Base-by-base conservation (phyloP, 2,329 filamentous ascomycete species). In the Trichoderma sp. region DNA sequence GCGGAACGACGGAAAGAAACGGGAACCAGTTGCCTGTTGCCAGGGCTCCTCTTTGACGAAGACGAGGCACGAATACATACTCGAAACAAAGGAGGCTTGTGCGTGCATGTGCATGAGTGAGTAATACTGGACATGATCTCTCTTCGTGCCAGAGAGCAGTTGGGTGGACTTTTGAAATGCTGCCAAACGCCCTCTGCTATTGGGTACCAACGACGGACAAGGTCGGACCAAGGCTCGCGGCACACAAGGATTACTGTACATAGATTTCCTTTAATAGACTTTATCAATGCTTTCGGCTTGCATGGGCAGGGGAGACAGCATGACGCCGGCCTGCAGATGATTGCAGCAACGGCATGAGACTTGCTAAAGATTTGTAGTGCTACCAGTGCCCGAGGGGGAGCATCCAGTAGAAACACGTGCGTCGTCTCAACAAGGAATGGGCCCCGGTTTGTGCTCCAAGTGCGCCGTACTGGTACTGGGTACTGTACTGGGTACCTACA, bases 181-280 rank as follows among this genome's bases (percentile, higher is more conserved):
- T 32, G 57, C 57, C 27, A 48, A 60, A 39, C 9, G 29, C 19
- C 25, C 54, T 37, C 54, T 58, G 19, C 61, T 56, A 65, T 65
- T 65, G 61, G 61, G 61, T 65, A 65, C 61, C 61, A 57, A 65
- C 60, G 35, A 35, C 59, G 34, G 59, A 53, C 45, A n/a, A 25
- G 42, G 37, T 52, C 32, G 29, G 59, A 52, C 35, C 35, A 17
- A 60, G 58, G 50, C 15, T 27, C 35, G 15, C 37, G 22, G 54
- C 54, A 48, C 37, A 45, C 57, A 45, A 32, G 57, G 57, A 32
- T n/a, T 60, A 19, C 37, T n/a, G n/a, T n/a, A n/a, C n/a, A n/a
- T n/a, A n/a, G n/a, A 32, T 58, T 25, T 34, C 45, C 59, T 34
- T 35, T 37, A 59, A 42, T n/a, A 59, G 35, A 32, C 22, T 37